These are phyloP conservation scores for Amylocarpus encephaloides DNA, from an alignment of 2,329 filamentous ascomycete genomes.

Conservation along the genomic window DNA sequence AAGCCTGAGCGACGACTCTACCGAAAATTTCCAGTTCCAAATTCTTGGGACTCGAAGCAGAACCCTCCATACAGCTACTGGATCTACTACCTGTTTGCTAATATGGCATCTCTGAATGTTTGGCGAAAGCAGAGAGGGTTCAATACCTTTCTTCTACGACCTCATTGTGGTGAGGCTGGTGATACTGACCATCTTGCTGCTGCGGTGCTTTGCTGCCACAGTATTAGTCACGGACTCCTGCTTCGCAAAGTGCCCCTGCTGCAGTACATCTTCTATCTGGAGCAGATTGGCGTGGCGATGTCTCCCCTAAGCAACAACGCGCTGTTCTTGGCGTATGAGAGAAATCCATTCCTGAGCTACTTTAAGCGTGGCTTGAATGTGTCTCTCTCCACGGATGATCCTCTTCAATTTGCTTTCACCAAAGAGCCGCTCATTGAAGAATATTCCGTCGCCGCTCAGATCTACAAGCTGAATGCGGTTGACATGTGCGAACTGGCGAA, in stretches of 20 bases:
- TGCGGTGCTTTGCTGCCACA: conserved; percentile 86
- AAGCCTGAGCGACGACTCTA: conserved; percentile 92
- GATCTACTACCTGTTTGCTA: conserved; percentile 96
- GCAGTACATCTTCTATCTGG: conserved; percentile 96
- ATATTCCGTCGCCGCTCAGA: conserved; percentile 95
- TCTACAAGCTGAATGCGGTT: conserved; percentile 93
- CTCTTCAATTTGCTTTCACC: conserved; percentile 95
- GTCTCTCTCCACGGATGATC: conserved; percentile 92
- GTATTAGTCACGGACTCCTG: conserved; percentile 90
- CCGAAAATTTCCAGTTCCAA: conserved; percentile 88
- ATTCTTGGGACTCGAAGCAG: conserved; percentile 82
- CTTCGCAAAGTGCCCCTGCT: conserved; percentile 89
- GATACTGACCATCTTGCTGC: conserved; percentile 95
- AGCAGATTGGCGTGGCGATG: conserved; percentile 98
- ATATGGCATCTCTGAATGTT: conserved; percentile 85
- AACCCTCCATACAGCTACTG: conserved; percentile 99
- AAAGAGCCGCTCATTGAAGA: conserved; percentile 98
- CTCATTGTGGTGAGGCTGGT: conserved; percentile 93
- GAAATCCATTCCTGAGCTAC: conserved; percentile 93
- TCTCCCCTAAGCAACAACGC: conserved; percentile 98
- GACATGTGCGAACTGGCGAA: conserved; percentile 99
- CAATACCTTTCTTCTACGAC: conserved; percentile 88
- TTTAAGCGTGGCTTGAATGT: conserved; percentile 94
- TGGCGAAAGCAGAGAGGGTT: conserved; percentile 89
- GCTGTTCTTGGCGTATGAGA: conserved; percentile 89